Evolutionary conservation across 768 basidiomycete species (phyloP).

Genomic region (Tulasnella sp.): DNA sequence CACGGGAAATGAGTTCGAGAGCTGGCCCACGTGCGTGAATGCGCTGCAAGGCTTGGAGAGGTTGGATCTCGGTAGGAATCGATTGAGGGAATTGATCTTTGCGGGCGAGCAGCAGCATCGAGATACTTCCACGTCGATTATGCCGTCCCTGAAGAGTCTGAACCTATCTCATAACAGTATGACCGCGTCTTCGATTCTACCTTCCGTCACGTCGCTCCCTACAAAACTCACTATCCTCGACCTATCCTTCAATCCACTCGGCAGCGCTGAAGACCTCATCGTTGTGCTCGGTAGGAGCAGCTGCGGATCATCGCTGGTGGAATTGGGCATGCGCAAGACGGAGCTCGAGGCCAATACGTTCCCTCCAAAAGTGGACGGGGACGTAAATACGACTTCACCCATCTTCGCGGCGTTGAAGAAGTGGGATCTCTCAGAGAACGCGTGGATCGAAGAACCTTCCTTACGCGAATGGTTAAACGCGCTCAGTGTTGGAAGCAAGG

Average conservation of each 20-base stretch:
- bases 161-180: conserved; percentile 59
- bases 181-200: conserved; percentile 8
- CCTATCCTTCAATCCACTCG: conserved; percentile 61
- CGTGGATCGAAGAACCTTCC: neutral
- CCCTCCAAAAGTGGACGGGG: neutral
- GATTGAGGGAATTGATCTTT: no score
- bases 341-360: neutral
- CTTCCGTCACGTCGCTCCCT: conserved; percentile 57
- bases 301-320: conserved; percentile 39
- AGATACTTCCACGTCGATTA: conserved; percentile 43
- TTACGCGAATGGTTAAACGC: conserved; percentile 37
- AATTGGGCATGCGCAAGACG: conserved; percentile 31
- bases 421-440: conserved; percentile 4
- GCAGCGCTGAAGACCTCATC: conserved; percentile 24
- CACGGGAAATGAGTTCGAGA: conserved; percentile 55
- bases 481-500: conserved; percentile 35
- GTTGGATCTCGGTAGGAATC: no score
- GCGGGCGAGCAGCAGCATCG: no score
- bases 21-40: conserved; percentile 35
- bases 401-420: conserved; percentile 29
- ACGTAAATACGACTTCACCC: neutral
- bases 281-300: conserved; percentile 39
- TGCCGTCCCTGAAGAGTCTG: conserved; percentile 53
- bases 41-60: no score
- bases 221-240: conserved; percentile 44